A percentile compares a stretch with the other conserved stretches of the same genome.
These are phyloP conservation scores for Hirsutella minnesotensis DNA, from an alignment of 2,329 filamentous ascomycete genomes.

Conservation along the genomic window DNA sequence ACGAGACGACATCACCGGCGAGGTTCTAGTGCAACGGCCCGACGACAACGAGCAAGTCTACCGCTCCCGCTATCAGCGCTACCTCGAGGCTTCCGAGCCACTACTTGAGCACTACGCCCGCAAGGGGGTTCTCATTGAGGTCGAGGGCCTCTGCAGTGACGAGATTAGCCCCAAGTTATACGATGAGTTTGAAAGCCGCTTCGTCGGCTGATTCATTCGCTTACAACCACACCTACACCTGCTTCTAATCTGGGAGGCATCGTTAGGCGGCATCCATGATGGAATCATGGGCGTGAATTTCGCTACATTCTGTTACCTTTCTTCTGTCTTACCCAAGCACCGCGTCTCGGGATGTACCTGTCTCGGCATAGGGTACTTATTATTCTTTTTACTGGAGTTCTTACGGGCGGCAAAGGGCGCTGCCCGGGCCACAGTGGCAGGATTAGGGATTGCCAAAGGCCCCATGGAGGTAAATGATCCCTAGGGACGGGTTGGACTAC, in stretches of 20 bases:
- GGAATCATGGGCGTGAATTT: too few relatives aligned
- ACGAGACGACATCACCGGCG: constrained; percentile 82
- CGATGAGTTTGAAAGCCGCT: constrained; percentile 68
- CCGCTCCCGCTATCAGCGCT: constrained; percentile 66
- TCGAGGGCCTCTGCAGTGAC: constrained; percentile 80
- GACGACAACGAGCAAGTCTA: constrained; percentile 87
- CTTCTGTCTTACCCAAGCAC: too few relatives aligned
- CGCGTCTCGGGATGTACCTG: too few relatives aligned
- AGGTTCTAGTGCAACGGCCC: constrained; percentile 65
- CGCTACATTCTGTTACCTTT: too few relatives aligned
- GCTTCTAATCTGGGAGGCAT: too few relatives aligned
- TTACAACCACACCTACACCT: too few relatives aligned
- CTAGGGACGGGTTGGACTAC: too few relatives aligned
- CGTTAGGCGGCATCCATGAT: too few relatives aligned
- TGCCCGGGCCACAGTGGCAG: too few relatives aligned
- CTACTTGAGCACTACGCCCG: constrained; percentile 81
- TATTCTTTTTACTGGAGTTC: neutral
- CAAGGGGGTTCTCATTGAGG: constrained; percentile 74
- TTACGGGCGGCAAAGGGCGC: too few relatives aligned
- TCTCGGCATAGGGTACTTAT: constrained; percentile 3
- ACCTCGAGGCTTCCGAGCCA: constrained; percentile 75
- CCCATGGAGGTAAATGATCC: too few relatives aligned
- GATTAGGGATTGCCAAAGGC: too few relatives aligned
- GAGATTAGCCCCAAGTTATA: constrained; percentile 91
- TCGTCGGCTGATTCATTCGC: constrained; percentile 25